phyloP scores from a whole-genome alignment of 495 filamentous ascomycete species.

The Penicillium pancosmium region DNA sequence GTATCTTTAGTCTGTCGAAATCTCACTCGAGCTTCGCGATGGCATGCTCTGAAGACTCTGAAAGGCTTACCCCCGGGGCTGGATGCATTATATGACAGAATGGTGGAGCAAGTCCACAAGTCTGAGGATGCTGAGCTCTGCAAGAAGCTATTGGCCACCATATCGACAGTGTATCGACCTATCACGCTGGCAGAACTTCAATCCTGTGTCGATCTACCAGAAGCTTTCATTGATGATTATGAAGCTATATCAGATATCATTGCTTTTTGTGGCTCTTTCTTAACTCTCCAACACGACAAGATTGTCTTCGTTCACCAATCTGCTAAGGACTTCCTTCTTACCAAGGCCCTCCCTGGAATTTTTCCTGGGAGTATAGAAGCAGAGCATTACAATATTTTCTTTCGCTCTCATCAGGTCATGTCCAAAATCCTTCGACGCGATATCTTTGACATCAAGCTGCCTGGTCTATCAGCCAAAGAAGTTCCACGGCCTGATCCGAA shows the following conservation, averaged over 20 bases:
- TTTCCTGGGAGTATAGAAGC: conserved; percentile 19
- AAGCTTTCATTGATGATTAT: too few relatives aligned
- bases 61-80: conserved; percentile 19
- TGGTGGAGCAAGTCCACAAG: conserved; percentile 11
- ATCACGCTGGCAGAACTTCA: conserved; percentile 3
- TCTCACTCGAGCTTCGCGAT: conserved; percentile 2
- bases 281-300: conserved; percentile 22
- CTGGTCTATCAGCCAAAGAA: too few relatives aligned
- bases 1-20: conserved; percentile 34
- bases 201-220: too few relatives aligned
- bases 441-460: conserved; percentile 18
- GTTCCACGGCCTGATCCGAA: too few relatives aligned
- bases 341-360: conserved; percentile 6
- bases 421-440: conserved; percentile 27
- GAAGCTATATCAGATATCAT: conserved; percentile 13
- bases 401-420: too few relatives aligned
- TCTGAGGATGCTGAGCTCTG: conserved; percentile 9
- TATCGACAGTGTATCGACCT: conserved; percentile 27
- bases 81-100: conserved; percentile 16
- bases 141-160: conserved; percentile 19
- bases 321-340: conserved; percentile 40
- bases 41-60: conserved; percentile 7
- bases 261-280: conserved; percentile 20
- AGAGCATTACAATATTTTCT: conserved; percentile 32
- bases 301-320: conserved; percentile 47